Evolutionary conservation across 257 asterid genomes (phyloP).

Genomic region (Misopates orontium): DNA sequence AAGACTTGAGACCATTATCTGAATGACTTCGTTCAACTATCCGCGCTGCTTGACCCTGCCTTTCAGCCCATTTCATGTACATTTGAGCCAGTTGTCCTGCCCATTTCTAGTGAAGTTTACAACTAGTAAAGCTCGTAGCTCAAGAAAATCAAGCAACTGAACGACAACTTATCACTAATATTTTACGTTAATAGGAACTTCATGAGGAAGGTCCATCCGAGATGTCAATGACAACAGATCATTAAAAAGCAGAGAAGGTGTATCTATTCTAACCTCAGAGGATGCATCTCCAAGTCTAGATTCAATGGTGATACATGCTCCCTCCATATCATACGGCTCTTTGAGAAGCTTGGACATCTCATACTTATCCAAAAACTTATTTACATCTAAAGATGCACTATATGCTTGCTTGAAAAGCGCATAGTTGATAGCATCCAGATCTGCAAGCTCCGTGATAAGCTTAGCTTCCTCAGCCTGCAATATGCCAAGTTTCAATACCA

Average conservation of each 20-base stretch:
- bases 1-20: slow-evolving; percentile 43
- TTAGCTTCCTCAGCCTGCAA: slow-evolving; percentile 92
- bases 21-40: slow-evolving; percentile 58
- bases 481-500: slow-evolving; percentile 18
- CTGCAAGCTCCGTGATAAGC: slow-evolving; percentile 79
- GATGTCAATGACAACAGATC: not conserved
- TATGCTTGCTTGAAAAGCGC: slow-evolving; percentile 79
- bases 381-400: slow-evolving; percentile 60
- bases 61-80: slow-evolving; percentile 84
- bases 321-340: slow-evolving; percentile 74
- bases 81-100: slow-evolving; percentile 52
- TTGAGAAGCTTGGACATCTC: slow-evolving; percentile 72
- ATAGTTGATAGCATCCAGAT: slow-evolving; percentile 60
- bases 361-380: slow-evolving; percentile 62
- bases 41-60: slow-evolving; percentile 68
- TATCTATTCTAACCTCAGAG: slow-evolving; percentile 49
- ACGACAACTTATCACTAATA: not conserved
- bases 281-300: slow-evolving; percentile 51
- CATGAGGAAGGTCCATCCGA: not conserved
- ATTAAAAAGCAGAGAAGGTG: slow-evolving; percentile 2
- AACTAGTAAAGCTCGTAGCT: slow-evolving; percentile 1
- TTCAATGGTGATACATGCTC: slow-evolving; percentile 75
- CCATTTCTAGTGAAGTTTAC: slow-evolving; percentile 55
- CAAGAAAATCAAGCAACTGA: slow-evolving; percentile 7
- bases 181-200: too few relatives aligned